Base-by-base conservation (phyloP, 352 stramenopile species). In the Globisporangium heterothallicum region DNA sequence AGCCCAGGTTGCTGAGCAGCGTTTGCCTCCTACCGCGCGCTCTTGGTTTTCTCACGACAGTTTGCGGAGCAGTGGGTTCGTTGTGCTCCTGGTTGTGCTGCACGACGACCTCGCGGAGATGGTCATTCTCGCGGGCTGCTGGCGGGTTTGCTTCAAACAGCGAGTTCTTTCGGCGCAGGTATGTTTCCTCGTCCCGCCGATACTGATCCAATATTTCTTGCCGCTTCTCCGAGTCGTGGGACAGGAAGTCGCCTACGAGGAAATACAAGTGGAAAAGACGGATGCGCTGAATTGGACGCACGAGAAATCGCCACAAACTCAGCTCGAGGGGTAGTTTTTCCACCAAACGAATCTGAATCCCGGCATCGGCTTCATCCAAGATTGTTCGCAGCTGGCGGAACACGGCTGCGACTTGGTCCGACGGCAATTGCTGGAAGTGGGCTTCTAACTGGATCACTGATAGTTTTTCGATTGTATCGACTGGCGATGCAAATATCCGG, bases 241-340 rank as follows among this genome's bases (percentile, higher is more conserved):
- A 6, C 25, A 72, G 36, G 34, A 72, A 75, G 2, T 52, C 47
- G 18, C 56, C 42, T 4, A 67, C 24, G 30, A 61, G 58, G 9
- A 68, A 53, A 18, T 74, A 68, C 6, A 72, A 34, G 4, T 61
- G 53, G 46, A 68, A 68, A 13, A 80, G 32, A 9, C 72, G 50
- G 0, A 64, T 27, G 8, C 72, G 69, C 19, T 70, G 72, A 9
- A 78, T 57, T 9, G 72, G 69, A 5, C 63, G 53, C 5, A 78
- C 52, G 38, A 83, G 49, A 10, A 78, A 56, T 0, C 62, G 64
- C 72, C 72, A 83, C 8, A 83, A 49, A 34, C 49, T 72, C 26
- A 76, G 46, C 10, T 70, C 34, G 32, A 65, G 38, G 25, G 60
- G 49, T 3, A 61, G 53, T 16, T 56, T 54, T 6, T 55, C 43